These are phyloP conservation scores for Chytriomyces hyalinus DNA, from an alignment of 192 early-diverging fungal genomes.

Conservation along the genomic window DNA sequence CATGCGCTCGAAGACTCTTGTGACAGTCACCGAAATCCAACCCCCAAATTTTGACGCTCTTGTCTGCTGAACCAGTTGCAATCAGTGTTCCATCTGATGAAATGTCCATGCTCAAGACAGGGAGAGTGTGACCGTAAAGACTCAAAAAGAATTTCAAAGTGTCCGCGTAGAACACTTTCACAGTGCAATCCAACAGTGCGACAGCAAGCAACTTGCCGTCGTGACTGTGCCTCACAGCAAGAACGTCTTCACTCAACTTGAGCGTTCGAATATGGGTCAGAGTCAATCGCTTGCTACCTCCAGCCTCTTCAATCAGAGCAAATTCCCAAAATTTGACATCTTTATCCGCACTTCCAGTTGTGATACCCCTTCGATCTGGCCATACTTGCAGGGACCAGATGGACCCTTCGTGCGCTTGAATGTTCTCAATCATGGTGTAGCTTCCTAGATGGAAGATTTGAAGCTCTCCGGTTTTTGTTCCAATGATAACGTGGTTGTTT, in stretches of 20 bases:
- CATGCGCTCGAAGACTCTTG: conserved; percentile 89
- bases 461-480: conserved; percentile 89
- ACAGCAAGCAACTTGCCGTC: conserved; percentile 89
- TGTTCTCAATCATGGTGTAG: conserved; percentile 79
- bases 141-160: conserved; percentile 97
- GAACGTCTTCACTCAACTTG: conserved; percentile 92
- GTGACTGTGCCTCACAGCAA: conserved; percentile 83
- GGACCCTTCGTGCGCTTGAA: conserved; percentile 89
- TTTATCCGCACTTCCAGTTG: conserved; percentile 92
- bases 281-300: conserved; percentile 67
- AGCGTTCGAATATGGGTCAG: conserved; percentile 88
- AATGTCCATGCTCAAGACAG: conserved; percentile 98
- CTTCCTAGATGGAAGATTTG: conserved; percentile 91
- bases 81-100: conserved; percentile 91
- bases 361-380: conserved; percentile 85
- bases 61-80: conserved; percentile 94
- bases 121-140: conserved; percentile 96
- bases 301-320: conserved; percentile 68
- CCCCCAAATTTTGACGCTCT: conserved; percentile 98
- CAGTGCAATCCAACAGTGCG: conserved; percentile 89
- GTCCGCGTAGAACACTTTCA: conserved; percentile 97
- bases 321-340: conserved; percentile 99
- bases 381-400: conserved; percentile 86
- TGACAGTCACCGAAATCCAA: conserved; percentile 99
- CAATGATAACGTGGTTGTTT: conserved; percentile 84